Evolutionary conservation across 2,329 filamentous ascomycete genomes (phyloP).

Genomic region (Aspergillus transmontanensis): DNA sequence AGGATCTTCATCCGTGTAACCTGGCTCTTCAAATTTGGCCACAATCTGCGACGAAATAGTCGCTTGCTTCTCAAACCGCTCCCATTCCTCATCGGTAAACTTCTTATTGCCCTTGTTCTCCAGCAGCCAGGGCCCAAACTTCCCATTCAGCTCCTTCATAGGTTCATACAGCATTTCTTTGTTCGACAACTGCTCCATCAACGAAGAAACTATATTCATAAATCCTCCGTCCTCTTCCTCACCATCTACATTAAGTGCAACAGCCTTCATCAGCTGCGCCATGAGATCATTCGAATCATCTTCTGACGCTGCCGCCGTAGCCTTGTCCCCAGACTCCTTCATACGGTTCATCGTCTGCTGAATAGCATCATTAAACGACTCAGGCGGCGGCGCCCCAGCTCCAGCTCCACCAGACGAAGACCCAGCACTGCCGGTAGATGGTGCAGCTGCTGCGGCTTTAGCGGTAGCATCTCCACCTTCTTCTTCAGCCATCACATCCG

Average conservation of each 20-base stretch:
- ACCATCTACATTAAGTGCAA: conserved; percentile 65
- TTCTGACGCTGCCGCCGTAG: conserved; percentile 70
- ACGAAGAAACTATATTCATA: conserved; percentile 90
- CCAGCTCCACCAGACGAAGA: conserved; percentile 20
- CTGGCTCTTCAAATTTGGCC: conserved; percentile 77
- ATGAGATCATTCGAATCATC: conserved; percentile 79
- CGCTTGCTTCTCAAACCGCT: conserved; percentile 80
- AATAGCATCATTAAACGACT: conserved; percentile 89
- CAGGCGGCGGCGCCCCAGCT: conserved; percentile 55
- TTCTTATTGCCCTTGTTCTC: conserved; percentile 68
- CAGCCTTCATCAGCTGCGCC: conserved; percentile 87
- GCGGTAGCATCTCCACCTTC: conserved; percentile 10
- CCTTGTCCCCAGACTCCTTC: conserved; percentile 83
- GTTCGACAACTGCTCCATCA: conserved; percentile 99
- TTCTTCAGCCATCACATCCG: conserved; percentile 37
- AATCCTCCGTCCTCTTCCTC: conserved; percentile 77
- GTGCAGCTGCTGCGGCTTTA: conserved; percentile 23
- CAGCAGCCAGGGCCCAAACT: conserved; percentile 86
- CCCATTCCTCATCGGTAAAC: conserved; percentile 68
- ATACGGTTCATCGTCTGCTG: conserved; percentile 93
- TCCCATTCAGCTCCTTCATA: conserved; percentile 94
- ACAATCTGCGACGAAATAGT: conserved; percentile 83
- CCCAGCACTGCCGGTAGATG: conserved; percentile 23
- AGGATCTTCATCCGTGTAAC: conserved; percentile 79
- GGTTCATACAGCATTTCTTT: conserved; percentile 98